phyloP scores from a whole-genome alignment of 2,329 filamentous ascomycete genomes.

The Huntiella omanensis region DNA sequence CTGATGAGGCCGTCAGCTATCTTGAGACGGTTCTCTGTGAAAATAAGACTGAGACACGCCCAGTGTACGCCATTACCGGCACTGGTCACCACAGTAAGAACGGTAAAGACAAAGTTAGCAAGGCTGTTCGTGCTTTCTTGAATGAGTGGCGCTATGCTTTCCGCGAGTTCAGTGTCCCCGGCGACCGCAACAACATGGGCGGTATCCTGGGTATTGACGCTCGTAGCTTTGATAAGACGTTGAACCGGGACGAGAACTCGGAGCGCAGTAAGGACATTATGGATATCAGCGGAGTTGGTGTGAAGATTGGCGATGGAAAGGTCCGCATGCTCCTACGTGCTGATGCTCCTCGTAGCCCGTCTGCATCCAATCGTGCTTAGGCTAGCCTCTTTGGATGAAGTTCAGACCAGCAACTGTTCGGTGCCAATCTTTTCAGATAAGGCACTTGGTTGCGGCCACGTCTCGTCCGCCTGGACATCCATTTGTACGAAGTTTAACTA shows the following conservation, averaged over 20 bases:
- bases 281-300: slow-evolving; percentile 45
- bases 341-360: slow-evolving; percentile 5
- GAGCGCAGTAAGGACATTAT: slow-evolving; percentile 21
- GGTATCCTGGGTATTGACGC: slow-evolving; percentile 55
- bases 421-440: too few relatives aligned
- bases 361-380: slow-evolving; percentile 2
- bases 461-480: too few relatives aligned
- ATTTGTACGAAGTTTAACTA: too few relatives aligned
- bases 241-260: slow-evolving; percentile 26
- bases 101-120: slow-evolving; percentile 95
- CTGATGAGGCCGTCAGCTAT: slow-evolving; percentile 90
- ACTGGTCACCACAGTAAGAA: slow-evolving; percentile 97
- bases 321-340: slow-evolving; percentile 43
- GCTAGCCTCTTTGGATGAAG: background rate
- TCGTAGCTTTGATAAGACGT: slow-evolving; percentile 45
- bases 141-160: slow-evolving; percentile 94
- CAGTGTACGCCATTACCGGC: slow-evolving; percentile 89
- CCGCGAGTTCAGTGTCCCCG: slow-evolving; percentile 87
- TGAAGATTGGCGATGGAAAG: slow-evolving; percentile 49
- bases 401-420: background rate
- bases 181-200: slow-evolving; percentile 68
- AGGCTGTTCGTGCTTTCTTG: slow-evolving; percentile 74
- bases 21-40: slow-evolving; percentile 74
- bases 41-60: slow-evolving; percentile 51
- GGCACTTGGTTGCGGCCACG: too few relatives aligned